Percentiles rank a stretch among this genome's conserved stretches.
Evolutionary conservation across 805 yeast species (phyloP).

Genomic region (Candida coleopterorum): DNA sequence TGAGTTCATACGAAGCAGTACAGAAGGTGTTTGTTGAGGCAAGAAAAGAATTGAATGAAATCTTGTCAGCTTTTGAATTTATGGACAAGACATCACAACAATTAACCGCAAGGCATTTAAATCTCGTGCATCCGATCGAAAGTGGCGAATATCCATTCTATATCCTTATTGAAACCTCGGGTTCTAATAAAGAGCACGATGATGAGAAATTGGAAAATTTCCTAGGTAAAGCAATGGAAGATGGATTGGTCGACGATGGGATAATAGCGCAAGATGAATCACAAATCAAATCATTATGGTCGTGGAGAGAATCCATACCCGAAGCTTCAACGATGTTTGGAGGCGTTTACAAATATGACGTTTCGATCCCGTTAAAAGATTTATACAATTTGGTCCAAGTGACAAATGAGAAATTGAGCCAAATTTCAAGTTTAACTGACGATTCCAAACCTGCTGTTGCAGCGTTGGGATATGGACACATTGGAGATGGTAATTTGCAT

Average conservation of each 20-base stretch:
- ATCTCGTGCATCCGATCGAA: slow-evolving; percentile 71
- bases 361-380: slow-evolving; percentile 79
- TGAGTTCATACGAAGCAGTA: slow-evolving; percentile 77
- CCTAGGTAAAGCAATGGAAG: slow-evolving; percentile 79
- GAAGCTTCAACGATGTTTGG: slow-evolving; percentile 84
- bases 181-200: slow-evolving; percentile 90
- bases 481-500: slow-evolving; percentile 96
- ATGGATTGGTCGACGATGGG: slow-evolving; percentile 84
- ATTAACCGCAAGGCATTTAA: slow-evolving; percentile 58
- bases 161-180: slow-evolving; percentile 91
- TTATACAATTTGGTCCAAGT: slow-evolving; percentile 81
- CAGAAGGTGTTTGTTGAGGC: slow-evolving; percentile 77
- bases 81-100: slow-evolving; percentile 76
- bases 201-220: slow-evolving; percentile 83
- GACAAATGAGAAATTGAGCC: slow-evolving; percentile 55
- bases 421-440: slow-evolving; percentile 54
- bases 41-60: slow-evolving; percentile 72
- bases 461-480: slow-evolving; percentile 96
- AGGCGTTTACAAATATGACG: slow-evolving; percentile 97
- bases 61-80: slow-evolving; percentile 88
- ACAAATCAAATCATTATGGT: slow-evolving; percentile 79
- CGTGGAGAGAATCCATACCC: slow-evolving; percentile 92
- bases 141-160: slow-evolving; percentile 77
- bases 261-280: slow-evolving; percentile 94
- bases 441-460: slow-evolving; percentile 74